Evolutionary conservation across 2,329 filamentous ascomycete species (phyloP).

Genomic region (Fusarium chaquense): DNA sequence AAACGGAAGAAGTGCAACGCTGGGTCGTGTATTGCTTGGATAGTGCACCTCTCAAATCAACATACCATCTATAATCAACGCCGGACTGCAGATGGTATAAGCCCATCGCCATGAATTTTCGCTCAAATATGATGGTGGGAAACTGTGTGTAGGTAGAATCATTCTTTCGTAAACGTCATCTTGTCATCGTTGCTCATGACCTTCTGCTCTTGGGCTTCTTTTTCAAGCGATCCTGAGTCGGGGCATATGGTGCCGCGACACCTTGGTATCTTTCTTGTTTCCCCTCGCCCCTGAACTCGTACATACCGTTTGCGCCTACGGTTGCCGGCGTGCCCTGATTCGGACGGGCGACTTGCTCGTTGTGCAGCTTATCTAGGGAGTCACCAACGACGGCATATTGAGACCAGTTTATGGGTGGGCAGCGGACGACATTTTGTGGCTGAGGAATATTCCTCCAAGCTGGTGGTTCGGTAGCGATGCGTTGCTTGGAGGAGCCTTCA

Average conservation of each 20-base stretch:
- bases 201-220: conserved; percentile 54
- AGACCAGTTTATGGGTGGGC: conserved; percentile 92
- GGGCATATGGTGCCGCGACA: conserved; percentile 68
- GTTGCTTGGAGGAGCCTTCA: conserved; percentile 41
- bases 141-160: conserved; percentile 8
- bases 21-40: conserved; percentile 21
- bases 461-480: conserved; percentile 43
- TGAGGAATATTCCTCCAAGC: conserved; percentile 76
- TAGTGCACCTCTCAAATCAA: conserved; percentile 10
- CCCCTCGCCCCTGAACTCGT: conserved; percentile 62
- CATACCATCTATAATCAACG: conserved; percentile 32
- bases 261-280: conserved; percentile 62
- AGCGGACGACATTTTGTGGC: conserved; percentile 85
- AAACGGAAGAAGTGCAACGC: neutral
- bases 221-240: conserved; percentile 63
- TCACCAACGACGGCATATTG: conserved; percentile 90
- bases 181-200: conserved; percentile 38
- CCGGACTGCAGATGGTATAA: conserved; percentile 18
- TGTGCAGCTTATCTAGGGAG: conserved; percentile 84
- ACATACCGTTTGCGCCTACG: conserved; percentile 59
- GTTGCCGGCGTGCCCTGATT: conserved; percentile 64
- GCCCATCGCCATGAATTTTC: conserved; percentile 13
- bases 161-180: conserved; percentile 24
- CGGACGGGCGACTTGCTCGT: conserved; percentile 79
- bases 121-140: conserved; percentile 24